Conservation (phyloP, 1,284 basidiomycete species). For the Ustilago sp. region DNA sequence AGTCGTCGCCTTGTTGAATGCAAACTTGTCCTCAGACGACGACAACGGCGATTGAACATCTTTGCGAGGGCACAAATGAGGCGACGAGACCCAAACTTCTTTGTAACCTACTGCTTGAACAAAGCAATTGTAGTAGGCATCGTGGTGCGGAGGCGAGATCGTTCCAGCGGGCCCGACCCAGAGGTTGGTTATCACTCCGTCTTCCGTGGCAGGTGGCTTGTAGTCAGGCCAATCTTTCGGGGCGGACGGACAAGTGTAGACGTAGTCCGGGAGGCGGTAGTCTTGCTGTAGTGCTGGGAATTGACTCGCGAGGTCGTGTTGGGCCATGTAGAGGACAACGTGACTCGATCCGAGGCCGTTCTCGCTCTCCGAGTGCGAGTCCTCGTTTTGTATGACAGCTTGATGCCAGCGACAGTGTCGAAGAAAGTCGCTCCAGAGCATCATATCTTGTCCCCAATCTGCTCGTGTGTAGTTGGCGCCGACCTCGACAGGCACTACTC, state of each 20-base stretch:
- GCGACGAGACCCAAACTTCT: constrained; percentile 91
- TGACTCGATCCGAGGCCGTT: background rate
- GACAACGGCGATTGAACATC: too few species aligned
- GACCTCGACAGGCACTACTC: constrained; percentile 89
- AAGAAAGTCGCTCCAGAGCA: constrained; percentile 83
- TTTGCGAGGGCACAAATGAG: constrained; percentile 27
- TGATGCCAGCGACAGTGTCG: constrained; percentile 72
- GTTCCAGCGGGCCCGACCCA: constrained; percentile 88
- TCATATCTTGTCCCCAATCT: constrained; percentile 84
- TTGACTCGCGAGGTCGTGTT: constrained; percentile 86
- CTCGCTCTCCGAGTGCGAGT: background rate
- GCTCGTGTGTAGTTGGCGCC: constrained; percentile 84
- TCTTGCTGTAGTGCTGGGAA: constrained; percentile 83
- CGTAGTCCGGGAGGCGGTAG: constrained; percentile 85
- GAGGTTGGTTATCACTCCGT: constrained; percentile 79
- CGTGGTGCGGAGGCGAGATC: constrained; percentile 90
- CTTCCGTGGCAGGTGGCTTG: constrained; percentile 76
- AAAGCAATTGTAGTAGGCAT: constrained; percentile 92
- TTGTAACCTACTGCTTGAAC: constrained; percentile 88
- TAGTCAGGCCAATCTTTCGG: constrained; percentile 72
- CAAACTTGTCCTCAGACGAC: too few species aligned
- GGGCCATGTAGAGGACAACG: constrained; percentile 84
- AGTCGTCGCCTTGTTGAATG: background rate
- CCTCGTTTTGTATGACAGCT: background rate
- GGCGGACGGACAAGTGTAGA: constrained; percentile 76